Evolutionary conservation across 306 rosid genomes (phyloP), one percentile per base, ranked within the genome.

Genomic region (Vicia villosa): DNA sequence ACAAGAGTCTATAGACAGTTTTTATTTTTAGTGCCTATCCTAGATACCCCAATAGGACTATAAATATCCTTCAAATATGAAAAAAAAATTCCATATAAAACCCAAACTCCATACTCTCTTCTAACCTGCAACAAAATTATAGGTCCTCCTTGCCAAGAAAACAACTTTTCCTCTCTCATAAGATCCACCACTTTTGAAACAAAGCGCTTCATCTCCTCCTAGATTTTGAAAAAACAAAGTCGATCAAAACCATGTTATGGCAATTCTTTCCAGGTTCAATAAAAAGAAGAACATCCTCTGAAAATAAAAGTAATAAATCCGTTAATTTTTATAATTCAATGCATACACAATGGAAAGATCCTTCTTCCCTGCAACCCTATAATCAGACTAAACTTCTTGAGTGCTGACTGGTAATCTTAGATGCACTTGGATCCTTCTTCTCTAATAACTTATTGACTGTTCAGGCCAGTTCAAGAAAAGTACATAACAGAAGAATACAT

Each of bases 131-230:
- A 78, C 96, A 93, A 83, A 73, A 94, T 94, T 72, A 94, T 76
- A 13, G 96, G 98, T 68, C 97, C 96, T 66, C 98, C 97, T 86
- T 90, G 98, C 98, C 98, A 90, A 72, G 92, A 88, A 67, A 90
- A 94, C 52, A 94, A 79, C 77, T 4, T 84, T 79, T 90, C 88
- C 75, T 84, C 88, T 38, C 75, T 87, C 92, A 94, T 84, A 74
- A 94, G 66, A 66, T 88, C 85, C 83, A 94, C 97, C 71, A 94
- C 86, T 82, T 85, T 94, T 55, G 88, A 74, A 46, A 90, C 97
- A 83, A 94, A 94, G 52, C 88, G 81, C 77, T 86, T 75, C 98
- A 94, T 94, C 83, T 94, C 98, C 76, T 71, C 94, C 96, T 94
- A 28, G 14, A 37, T 68, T 63, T 40, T 3, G 9, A 56, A 59